A percentile compares a stretch with the other conserved stretches of the same genome.
Evolutionary conservation across 352 stramenopile genomes (phyloP).

Genomic region (Phytophthora sansomeana): DNA sequence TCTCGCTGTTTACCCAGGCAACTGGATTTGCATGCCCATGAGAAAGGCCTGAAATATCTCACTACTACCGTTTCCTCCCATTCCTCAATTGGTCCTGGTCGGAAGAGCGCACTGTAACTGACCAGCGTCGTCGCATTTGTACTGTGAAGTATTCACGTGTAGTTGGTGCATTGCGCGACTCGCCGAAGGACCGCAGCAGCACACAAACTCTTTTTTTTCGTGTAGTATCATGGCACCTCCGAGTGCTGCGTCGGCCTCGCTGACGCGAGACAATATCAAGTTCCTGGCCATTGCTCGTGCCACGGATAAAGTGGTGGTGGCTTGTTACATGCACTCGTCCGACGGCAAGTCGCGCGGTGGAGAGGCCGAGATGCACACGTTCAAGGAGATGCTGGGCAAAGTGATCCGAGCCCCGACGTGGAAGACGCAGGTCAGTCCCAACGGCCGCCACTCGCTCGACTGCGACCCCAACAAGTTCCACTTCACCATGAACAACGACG

Average conservation of each 20-base stretch:
- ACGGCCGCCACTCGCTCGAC: constrained; percentile 86
- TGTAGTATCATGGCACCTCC: constrained; percentile 19
- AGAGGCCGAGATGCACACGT: constrained; percentile 66
- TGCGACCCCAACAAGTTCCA: constrained; percentile 91
- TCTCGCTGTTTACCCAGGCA: not conserved
- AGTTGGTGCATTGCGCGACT: constrained; percentile 28
- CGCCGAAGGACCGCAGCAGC: constrained; percentile 16
- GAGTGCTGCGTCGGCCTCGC: constrained; percentile 36
- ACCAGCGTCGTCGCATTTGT: constrained; percentile 8
- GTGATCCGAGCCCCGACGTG: constrained; percentile 86
- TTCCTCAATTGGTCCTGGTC: constrained; percentile 26
- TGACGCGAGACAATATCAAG: constrained; percentile 87
- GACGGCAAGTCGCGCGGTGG: constrained; percentile 45
- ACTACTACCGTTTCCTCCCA: constrained; percentile 17
- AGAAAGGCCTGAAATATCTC: constrained; percentile 40
- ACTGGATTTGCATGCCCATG: constrained; percentile 28
- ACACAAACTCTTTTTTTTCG: constrained; percentile 1
- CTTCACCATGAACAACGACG: constrained; percentile 91
- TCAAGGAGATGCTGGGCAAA: constrained; percentile 86
- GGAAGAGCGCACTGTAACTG: constrained; percentile 8
- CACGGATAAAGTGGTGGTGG: constrained; percentile 83
- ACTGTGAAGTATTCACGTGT: not conserved
- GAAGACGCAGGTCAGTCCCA: constrained; percentile 88
- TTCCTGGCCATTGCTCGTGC: constrained; percentile 83
- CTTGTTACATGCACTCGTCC: constrained; percentile 77